Evolutionary conservation across 2,329 filamentous ascomycete species (phyloP), one percentile per base, ranked within the genome.

Genomic region (Fusarium kyushuense): DNA sequence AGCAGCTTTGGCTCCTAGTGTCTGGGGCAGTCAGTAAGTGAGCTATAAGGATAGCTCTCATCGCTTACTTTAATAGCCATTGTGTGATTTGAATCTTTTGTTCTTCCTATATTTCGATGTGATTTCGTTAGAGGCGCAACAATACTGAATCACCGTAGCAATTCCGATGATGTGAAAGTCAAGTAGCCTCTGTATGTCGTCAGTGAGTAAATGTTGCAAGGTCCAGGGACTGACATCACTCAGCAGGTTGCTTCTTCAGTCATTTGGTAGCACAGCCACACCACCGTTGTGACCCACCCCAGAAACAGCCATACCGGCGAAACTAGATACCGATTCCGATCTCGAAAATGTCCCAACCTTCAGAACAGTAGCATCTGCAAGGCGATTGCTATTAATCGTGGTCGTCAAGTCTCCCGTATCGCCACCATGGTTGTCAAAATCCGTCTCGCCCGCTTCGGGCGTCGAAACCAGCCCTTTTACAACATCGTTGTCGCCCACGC

Each of bases 401-500:
- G 55, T 63, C 54, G 60, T 63, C 58, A 67, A 72, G 48, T 59
- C 35, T 58, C 46, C 46, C 47, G 42, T 38, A 70, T 69, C 55
- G 42, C 63, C 58, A 55, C 42, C 73, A 97, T 99, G 96, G 95
- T 98, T 66, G 86, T 99, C 76, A 92, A 92, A 79, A 96, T 99
- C 79, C 91, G 96, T 62, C 89, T 99, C 73, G 92, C 96, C 74
- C 94, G 96, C 79, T 97, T 98, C 79, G 94, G 94, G 77, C 93
- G 91, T 79, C 89, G 87, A 70, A 94, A 97, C 78, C 79, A 88
- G n/a, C 95, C 96, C 4, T 91, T 97, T 74, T 99, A 97, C 86
- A 99, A 99, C 83, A 97, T 99, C 69, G 93, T 98, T 71, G 92
- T 99, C 69, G 88, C 94, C 17, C 95, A 98, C 76, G 94, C 94